These are phyloP conservation scores for Euphorbia pulcherrima DNA, from an alignment of 345 rosid species.

Conservation along the genomic window DNA sequence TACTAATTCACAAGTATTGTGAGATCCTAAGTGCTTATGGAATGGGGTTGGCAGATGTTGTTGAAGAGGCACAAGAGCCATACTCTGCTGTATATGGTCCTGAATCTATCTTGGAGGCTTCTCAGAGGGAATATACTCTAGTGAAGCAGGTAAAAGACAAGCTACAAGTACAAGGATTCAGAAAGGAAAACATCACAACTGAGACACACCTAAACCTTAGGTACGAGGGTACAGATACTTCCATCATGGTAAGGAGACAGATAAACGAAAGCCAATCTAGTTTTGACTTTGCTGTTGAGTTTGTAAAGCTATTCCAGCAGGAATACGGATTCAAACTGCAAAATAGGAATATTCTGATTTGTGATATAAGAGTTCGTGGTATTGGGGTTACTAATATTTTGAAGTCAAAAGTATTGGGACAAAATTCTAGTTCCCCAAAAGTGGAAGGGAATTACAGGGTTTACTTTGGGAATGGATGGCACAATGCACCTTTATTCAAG, in stretches of 20 bases:
- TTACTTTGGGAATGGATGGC: slow-evolving; percentile 76
- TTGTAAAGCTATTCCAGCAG: slow-evolving; percentile 70
- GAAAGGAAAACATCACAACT: slow-evolving; percentile 53
- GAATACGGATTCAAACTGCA: slow-evolving; percentile 93
- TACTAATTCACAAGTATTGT: slow-evolving; percentile 78
- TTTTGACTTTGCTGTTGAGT: slow-evolving; percentile 65
- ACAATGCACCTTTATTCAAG: slow-evolving; percentile 63
- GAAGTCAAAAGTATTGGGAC: slow-evolving; percentile 59
- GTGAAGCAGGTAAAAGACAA: slow-evolving; percentile 55
- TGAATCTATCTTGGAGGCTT: slow-evolving; percentile 59
- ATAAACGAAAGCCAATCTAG: slow-evolving; percentile 40
- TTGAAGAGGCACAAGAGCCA: slow-evolving; percentile 95
- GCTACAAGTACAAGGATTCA: slow-evolving; percentile 76
- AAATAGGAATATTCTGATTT: slow-evolving; percentile 62
- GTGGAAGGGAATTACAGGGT: slow-evolving; percentile 59
- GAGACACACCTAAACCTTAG: slow-evolving; percentile 82
- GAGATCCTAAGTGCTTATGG: slow-evolving; percentile 96
- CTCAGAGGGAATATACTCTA: slow-evolving; percentile 54
- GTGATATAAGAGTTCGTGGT: slow-evolving; percentile 93
- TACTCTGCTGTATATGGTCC: slow-evolving; percentile 76
- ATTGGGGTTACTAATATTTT: slow-evolving; percentile 81
- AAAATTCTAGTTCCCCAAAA: slow-evolving; percentile 45
- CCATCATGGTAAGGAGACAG: slow-evolving; percentile 81
- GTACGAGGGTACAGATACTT: slow-evolving; percentile 95
- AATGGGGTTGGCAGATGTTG: slow-evolving; percentile 96